Percentiles rank a stretch among this genome's conserved stretches.
phyloP scores from a whole-genome alignment of 768 basidiomycete genomes.

The Pilatotrama ljubarskyi region DNA sequence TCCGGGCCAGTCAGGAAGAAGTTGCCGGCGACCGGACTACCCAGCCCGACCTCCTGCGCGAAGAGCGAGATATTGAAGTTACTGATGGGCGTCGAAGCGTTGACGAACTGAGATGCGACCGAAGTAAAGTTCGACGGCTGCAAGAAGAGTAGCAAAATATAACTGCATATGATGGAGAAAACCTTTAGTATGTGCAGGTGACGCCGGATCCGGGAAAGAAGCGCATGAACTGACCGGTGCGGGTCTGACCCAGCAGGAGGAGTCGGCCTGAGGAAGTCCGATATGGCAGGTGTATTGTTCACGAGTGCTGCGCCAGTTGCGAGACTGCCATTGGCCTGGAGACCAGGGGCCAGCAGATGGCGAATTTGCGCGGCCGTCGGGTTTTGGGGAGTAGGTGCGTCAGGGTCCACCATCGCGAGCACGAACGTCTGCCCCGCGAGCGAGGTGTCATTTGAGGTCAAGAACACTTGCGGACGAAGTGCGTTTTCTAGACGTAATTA shows the following conservation, averaged over 20 bases:
- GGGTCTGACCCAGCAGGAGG: constrained; percentile 35
- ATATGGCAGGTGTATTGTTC: constrained; percentile 34
- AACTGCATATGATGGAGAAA: constrained; percentile 19
- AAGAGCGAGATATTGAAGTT: constrained; percentile 37
- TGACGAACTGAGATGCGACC: constrained; percentile 21
- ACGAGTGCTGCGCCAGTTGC: constrained; percentile 21
- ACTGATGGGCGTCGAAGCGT: constrained; percentile 30
- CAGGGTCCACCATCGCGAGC: constrained; percentile 35
- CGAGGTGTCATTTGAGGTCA: constrained; percentile 7
- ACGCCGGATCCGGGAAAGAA: background rate
- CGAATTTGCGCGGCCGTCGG: constrained; percentile 31
- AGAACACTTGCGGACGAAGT: constrained; percentile 14
- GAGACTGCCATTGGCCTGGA: constrained; percentile 19
- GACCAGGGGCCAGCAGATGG: constrained; percentile 32
- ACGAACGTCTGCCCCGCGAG: constrained; percentile 27
- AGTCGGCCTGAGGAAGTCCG: constrained; percentile 32
- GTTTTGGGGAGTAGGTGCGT: constrained; percentile 35
- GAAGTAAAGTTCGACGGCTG: constrained; percentile 31
- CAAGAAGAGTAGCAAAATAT: constrained; percentile 32
- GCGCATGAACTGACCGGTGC: constrained; percentile 29
- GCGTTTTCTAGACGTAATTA: constrained; percentile 6
- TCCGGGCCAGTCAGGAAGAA: constrained; percentile 34
- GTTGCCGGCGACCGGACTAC: constrained; percentile 34
- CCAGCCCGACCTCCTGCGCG: constrained; percentile 28
- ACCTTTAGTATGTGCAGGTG: background rate